A percentile compares a stretch with the other conserved stretches of the same genome.
These are phyloP conservation scores for Reticulascus tulasneorum DNA, from an alignment of 2,329 filamentous ascomycete genomes.

Conservation along the genomic window DNA sequence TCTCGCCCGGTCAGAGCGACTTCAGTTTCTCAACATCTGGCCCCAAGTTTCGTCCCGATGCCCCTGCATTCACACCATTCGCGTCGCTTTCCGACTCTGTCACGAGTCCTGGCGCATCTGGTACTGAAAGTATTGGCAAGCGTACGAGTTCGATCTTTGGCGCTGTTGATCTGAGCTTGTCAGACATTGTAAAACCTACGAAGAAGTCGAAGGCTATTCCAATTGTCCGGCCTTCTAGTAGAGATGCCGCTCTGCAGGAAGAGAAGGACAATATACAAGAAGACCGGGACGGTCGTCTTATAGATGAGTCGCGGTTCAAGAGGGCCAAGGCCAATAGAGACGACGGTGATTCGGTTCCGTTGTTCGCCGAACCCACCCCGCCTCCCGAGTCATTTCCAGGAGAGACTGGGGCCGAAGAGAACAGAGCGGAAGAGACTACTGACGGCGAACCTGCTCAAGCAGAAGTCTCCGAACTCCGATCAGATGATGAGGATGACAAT, in stretches of 20 bases:
- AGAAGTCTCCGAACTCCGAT: constrained; percentile 7
- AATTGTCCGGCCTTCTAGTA: constrained; percentile 65
- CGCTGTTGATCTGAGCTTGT: constrained; percentile 59
- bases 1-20: constrained; percentile 62
- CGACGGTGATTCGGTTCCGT: constrained; percentile 68
- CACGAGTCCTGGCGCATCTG: constrained; percentile 39
- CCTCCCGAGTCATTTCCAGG: constrained; percentile 21
- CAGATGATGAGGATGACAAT: constrained; percentile 37
- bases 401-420: constrained; percentile 14
- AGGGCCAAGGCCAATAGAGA: constrained; percentile 62
- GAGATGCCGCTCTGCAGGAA: constrained; percentile 23
- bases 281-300: constrained; percentile 55
- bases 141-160: constrained; percentile 59
- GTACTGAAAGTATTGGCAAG: constrained; percentile 37
- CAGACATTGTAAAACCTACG: constrained; percentile 59
- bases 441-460: constrained; percentile 3
- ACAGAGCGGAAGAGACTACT: constrained; percentile 31
- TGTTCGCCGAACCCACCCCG: constrained; percentile 59
- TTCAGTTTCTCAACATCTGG: constrained; percentile 67
- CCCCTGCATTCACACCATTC: constrained; percentile 69
- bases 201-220: constrained; percentile 82
- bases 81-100: constrained; percentile 43
- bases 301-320: constrained; percentile 70
- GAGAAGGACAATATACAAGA: constrained; percentile 30
- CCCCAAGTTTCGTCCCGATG: constrained; percentile 70